These are phyloP conservation scores for Fusarium sp. DNA, from an alignment of 2,329 filamentous ascomycete genomes.

Conservation along the genomic window DNA sequence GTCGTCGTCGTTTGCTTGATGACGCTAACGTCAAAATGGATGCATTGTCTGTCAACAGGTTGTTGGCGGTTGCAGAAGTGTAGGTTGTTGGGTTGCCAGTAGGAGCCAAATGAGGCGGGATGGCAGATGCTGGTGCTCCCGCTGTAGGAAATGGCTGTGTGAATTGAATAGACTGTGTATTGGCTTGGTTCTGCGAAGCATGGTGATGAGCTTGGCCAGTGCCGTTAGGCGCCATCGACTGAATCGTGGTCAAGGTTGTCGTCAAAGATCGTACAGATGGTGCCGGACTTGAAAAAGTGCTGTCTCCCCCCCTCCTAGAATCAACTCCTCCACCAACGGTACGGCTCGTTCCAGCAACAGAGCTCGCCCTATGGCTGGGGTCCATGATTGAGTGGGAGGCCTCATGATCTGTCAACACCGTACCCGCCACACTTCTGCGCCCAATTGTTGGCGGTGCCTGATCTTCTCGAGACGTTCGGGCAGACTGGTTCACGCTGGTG, in stretches of 20 bases:
- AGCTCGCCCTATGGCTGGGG: slow-evolving; percentile 76
- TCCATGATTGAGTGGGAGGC: slow-evolving; percentile 78
- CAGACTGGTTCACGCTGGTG: slow-evolving; percentile 68
- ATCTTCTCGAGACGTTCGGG: slow-evolving; percentile 70
- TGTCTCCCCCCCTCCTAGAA: slow-evolving; percentile 75
- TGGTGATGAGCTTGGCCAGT: slow-evolving; percentile 49
- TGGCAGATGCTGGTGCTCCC: slow-evolving; percentile 74
- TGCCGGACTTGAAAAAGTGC: slow-evolving; percentile 84
- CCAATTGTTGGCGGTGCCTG: slow-evolving; percentile 68
- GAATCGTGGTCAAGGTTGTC: slow-evolving; percentile 87
- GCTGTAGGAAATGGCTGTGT: slow-evolving; percentile 73
- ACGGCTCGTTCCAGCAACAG: slow-evolving; percentile 77
- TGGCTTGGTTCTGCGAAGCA: slow-evolving; percentile 50
- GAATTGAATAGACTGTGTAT: slow-evolving; percentile 68
- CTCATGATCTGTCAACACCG: slow-evolving; percentile 85
- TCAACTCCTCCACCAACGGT: slow-evolving; percentile 75
- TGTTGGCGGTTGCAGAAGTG: slow-evolving; percentile 81
- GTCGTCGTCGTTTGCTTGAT: slow-evolving; percentile 80
- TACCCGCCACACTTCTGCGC: slow-evolving; percentile 80
- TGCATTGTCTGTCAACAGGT: slow-evolving; percentile 84
- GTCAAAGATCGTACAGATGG: slow-evolving; percentile 84
- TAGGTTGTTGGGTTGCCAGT: slow-evolving; percentile 75
- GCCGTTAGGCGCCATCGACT: slow-evolving; percentile 74
- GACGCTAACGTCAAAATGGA: slow-evolving; percentile 87
- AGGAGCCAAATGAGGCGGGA: slow-evolving; percentile 75